Evolutionary conservation across 2,329 filamentous ascomycete species (phyloP).

Genomic region (Chalara sp.): DNA sequence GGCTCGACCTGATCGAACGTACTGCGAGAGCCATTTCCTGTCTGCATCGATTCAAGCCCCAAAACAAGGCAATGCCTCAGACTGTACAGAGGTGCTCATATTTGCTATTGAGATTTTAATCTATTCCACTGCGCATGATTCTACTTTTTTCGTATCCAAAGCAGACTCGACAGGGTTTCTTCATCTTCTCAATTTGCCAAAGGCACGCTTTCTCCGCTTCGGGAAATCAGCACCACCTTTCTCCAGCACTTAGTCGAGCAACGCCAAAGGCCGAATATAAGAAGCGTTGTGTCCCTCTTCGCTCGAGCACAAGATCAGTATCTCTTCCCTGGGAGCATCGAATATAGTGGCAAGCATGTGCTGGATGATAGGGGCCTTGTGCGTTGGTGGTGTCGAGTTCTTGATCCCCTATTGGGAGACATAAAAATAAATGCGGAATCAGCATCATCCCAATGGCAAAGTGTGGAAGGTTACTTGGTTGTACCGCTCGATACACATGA

Average conservation of each 20-base stretch:
- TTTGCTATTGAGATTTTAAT: constrained; percentile 84
- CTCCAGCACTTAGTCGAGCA: constrained; percentile 66
- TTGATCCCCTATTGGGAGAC: constrained; percentile 61
- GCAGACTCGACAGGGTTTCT: constrained; percentile 93
- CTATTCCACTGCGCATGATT: constrained; percentile 74
- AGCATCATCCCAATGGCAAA: constrained; percentile 31
- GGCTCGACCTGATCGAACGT: constrained; percentile 67
- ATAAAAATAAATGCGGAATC: constrained; percentile 4
- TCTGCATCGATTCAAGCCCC: constrained; percentile 41
- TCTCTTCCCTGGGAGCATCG: constrained; percentile 84
- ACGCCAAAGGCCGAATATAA: constrained; percentile 55
- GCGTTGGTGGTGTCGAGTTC: constrained; percentile 89
- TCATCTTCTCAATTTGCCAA: constrained; percentile 55
- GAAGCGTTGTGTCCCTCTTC: constrained; percentile 80
- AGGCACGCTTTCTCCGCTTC: constrained; percentile 64
- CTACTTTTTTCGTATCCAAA: constrained; percentile 91
- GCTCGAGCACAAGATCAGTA: constrained; percentile 90
- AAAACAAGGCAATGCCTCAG: constrained; percentile 15
- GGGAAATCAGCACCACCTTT: constrained; percentile 68
- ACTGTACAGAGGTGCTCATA: constrained; percentile 49
- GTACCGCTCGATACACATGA: constrained; percentile 82
- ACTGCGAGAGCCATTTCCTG: constrained; percentile 78
- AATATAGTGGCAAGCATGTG: constrained; percentile 82
- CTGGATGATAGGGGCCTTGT: constrained; percentile 85
- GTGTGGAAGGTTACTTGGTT: constrained; percentile 70